Evolutionary conservation across 495 filamentous ascomycete species (phyloP).

Genomic region (Alectoria sarmentosa): DNA sequence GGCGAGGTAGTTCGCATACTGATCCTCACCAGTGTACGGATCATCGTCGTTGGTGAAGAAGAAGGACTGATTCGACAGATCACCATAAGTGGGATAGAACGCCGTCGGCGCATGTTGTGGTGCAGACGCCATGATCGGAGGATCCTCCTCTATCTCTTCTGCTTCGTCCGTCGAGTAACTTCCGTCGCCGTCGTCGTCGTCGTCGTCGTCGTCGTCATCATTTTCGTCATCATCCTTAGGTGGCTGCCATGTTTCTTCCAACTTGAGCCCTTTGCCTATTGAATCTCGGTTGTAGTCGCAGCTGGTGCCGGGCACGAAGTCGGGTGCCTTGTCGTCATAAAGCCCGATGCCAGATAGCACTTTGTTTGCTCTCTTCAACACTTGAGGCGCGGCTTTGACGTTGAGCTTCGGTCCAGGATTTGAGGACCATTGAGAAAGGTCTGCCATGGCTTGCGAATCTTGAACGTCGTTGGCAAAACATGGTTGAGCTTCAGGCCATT

Average conservation of each 20-base stretch:
- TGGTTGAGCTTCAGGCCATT: constrained; percentile 11
- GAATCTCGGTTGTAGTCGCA: constrained; percentile 30
- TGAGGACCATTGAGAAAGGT: constrained; percentile 37
- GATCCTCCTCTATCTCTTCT: constrained; percentile 24
- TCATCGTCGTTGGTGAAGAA: constrained; percentile 40
- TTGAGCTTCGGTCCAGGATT: constrained; percentile 3
- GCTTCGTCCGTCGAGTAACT: constrained; percentile 37
- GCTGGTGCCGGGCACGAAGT: constrained; percentile 35
- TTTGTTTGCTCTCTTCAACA: constrained; percentile 46
- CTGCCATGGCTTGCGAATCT: constrained; percentile 50
- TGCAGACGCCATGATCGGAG: constrained; percentile 5
- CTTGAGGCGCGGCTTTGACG: constrained; percentile 24
- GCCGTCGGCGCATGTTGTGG: constrained; percentile 29
- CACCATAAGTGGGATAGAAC: constrained; percentile 29
- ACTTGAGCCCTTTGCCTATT: constrained; percentile 66
- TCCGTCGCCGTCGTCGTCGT: constrained; percentile 31
- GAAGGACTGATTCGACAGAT: constrained; percentile 41
- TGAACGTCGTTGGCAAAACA: not conserved
- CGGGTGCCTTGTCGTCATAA: constrained; percentile 57
- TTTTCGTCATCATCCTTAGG: constrained; percentile 51
- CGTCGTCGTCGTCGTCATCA: constrained; percentile 41
- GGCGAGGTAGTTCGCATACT: constrained; percentile 29
- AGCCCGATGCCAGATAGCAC: constrained; percentile 79
- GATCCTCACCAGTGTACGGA: constrained; percentile 24
- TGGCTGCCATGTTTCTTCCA: constrained; percentile 80